These are phyloP conservation scores for Senna tora DNA, from an alignment of 306 rosid species.

Conservation along the genomic window DNA sequence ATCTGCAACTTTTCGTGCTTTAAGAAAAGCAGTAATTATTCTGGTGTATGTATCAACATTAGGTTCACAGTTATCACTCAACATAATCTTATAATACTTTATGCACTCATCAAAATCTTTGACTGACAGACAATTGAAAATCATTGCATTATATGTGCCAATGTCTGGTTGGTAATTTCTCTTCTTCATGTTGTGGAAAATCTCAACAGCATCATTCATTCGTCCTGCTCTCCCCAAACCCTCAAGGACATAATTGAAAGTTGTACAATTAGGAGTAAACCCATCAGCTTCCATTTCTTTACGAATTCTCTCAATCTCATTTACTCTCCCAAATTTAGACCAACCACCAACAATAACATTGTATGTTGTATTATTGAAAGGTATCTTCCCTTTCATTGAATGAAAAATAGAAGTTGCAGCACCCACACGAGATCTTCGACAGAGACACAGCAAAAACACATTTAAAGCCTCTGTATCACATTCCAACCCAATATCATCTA, in stretches of 20 bases:
- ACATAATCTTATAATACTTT: constrained; percentile 62
- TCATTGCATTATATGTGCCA: constrained; percentile 66
- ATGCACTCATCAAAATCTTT: constrained; percentile 59
- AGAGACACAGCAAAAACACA: constrained; percentile 65
- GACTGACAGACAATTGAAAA: constrained; percentile 60
- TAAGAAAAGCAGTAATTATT: constrained; percentile 63
- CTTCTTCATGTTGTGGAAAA: constrained; percentile 58
- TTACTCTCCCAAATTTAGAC: constrained; percentile 65
- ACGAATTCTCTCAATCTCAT: constrained; percentile 63
- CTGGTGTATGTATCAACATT: constrained; percentile 58
- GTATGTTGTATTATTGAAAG: constrained; percentile 51
- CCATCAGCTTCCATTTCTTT: constrained; percentile 67
- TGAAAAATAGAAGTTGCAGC: constrained; percentile 61
- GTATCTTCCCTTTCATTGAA: constrained; percentile 64
- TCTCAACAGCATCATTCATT: constrained; percentile 59
- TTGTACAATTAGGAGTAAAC: constrained; percentile 54
- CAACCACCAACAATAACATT: constrained; percentile 69
- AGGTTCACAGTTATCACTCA: constrained; percentile 61
- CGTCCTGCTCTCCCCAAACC: constrained; percentile 79
- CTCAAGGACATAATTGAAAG: constrained; percentile 59
- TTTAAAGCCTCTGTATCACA: constrained; percentile 60
- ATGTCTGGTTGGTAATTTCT: constrained; percentile 51
- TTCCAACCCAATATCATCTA: constrained; percentile 60
- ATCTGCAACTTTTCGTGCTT: constrained; percentile 70
- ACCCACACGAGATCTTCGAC: constrained; percentile 63